phyloP scores from a whole-genome alignment of 495 filamentous ascomycete species.

The Xylaria nigripes region DNA sequence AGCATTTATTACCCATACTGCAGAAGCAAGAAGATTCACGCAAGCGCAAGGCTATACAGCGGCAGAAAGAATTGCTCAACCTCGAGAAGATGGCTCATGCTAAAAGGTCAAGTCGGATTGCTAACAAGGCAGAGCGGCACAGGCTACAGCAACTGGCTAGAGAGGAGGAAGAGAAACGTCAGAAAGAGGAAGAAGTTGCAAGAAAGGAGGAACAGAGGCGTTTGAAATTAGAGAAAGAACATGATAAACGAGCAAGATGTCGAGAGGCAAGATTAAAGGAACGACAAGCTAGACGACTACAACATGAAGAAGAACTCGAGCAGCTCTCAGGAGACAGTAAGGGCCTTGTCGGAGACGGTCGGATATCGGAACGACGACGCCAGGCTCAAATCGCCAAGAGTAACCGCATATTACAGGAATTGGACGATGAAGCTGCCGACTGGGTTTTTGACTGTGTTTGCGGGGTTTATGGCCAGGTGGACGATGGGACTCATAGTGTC shows the following conservation, averaged over 20 bases:
- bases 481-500: constrained; percentile 87
- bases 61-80: constrained; percentile 71
- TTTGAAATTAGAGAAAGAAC: constrained; percentile 60
- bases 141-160: constrained; percentile 59
- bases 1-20: constrained; percentile 73
- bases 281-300: constrained; percentile 67
- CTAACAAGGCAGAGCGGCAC: constrained; percentile 70
- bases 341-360: constrained; percentile 51
- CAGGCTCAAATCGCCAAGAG: constrained; percentile 70
- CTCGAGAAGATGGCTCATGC: constrained; percentile 82
- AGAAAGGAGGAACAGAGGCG: constrained; percentile 60
- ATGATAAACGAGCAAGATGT: constrained; percentile 73
- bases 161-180: constrained; percentile 64
- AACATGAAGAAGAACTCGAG: constrained; percentile 76
- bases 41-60: constrained; percentile 57
- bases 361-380: constrained; percentile 69
- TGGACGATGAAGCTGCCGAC: constrained; percentile 66
- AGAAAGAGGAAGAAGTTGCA: constrained; percentile 55
- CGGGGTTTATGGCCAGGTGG: constrained; percentile 79
- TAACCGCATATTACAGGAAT: constrained; percentile 61
- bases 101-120: constrained; percentile 84
- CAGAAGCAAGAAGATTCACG: constrained; percentile 72
- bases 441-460: constrained; percentile 96
- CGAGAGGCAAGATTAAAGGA: constrained; percentile 77
- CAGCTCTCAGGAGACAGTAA: constrained; percentile 70